Evolutionary conservation across 257 asterid genomes (phyloP).

Genomic region (Hygrophila difformis): DNA sequence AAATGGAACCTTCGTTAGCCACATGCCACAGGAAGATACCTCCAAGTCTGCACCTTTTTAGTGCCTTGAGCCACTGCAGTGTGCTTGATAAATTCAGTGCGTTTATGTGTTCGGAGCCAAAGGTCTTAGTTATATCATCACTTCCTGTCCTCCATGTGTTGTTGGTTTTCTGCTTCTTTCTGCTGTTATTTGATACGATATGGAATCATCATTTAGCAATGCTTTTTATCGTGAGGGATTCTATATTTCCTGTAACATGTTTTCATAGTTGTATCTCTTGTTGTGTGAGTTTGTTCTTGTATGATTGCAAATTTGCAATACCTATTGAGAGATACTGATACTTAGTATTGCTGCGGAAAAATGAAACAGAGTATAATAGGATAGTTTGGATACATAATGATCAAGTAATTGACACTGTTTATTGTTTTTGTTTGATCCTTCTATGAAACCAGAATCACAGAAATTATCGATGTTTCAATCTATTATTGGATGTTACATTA

Average conservation of each 20-base stretch:
- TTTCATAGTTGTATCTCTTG: background rate
- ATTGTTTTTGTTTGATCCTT: background rate
- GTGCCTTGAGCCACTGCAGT: no score
- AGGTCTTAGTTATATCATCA: background rate
- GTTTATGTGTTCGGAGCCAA: background rate
- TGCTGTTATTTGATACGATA: background rate
- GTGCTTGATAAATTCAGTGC: background rate
- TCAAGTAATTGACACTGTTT: background rate
- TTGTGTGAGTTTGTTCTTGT: background rate
- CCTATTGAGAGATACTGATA: background rate
- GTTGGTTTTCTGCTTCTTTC: background rate
- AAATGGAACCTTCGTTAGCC: no score
- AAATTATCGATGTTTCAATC: constrained; percentile 3
- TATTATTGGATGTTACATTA: constrained; percentile 11
- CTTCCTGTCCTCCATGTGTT: background rate
- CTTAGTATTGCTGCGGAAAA: background rate
- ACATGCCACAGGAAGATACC: no score
- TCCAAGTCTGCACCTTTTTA: no score
- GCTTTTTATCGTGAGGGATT: constrained; percentile 2
- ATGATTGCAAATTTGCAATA: background rate
- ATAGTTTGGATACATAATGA: background rate
- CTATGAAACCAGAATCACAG: background rate
- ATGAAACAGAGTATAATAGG: background rate
- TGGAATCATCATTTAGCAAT: constrained; percentile 1
- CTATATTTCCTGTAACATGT: background rate